A percentile compares a stretch with the other conserved stretches of the same genome.
These are phyloP conservation scores for Coemansia sp. DNA, from an alignment of 192 early-diverging fungal genomes.

Conservation along the genomic window DNA sequence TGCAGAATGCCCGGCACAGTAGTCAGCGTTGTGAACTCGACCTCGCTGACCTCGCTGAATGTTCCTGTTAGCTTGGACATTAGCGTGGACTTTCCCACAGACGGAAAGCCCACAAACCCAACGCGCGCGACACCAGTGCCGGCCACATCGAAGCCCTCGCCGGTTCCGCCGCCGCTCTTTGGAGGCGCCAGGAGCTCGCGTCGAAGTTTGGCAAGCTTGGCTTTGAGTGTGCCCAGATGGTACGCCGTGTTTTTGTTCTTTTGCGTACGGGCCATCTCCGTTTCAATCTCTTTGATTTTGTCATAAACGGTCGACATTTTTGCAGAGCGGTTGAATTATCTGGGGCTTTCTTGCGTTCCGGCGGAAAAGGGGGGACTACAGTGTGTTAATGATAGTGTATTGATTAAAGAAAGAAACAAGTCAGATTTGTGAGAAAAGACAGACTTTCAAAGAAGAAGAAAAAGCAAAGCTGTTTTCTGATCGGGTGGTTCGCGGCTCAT, in stretches of 20 bases:
- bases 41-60: slow-evolving; percentile 92
- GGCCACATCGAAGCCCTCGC: slow-evolving; percentile 96
- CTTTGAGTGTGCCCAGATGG: slow-evolving; percentile 92
- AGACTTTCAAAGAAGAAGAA: background rate
- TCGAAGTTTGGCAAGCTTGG: slow-evolving; percentile 95
- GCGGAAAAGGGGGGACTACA: background rate
- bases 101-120: slow-evolving; percentile 96
- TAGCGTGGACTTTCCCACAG: slow-evolving; percentile 96
- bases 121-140: slow-evolving; percentile 99
- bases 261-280: slow-evolving; percentile 87
- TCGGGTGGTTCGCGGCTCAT: slow-evolving; percentile 3
- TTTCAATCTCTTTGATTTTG: slow-evolving; percentile 70
- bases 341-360: background rate
- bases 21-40: slow-evolving; percentile 99
- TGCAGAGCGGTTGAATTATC: background rate
- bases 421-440: background rate
- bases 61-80: slow-evolving; percentile 98
- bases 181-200: slow-evolving; percentile 90
- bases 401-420: background rate
- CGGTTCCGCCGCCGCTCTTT: slow-evolving; percentile 81
- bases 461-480: background rate
- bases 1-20: slow-evolving; percentile 95
- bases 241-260: slow-evolving; percentile 96
- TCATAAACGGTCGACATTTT: slow-evolving; percentile 58
- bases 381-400: background rate